Evolutionary conservation across 106 monocot species (phyloP).

Genomic region (Dioscorea alata): DNA sequence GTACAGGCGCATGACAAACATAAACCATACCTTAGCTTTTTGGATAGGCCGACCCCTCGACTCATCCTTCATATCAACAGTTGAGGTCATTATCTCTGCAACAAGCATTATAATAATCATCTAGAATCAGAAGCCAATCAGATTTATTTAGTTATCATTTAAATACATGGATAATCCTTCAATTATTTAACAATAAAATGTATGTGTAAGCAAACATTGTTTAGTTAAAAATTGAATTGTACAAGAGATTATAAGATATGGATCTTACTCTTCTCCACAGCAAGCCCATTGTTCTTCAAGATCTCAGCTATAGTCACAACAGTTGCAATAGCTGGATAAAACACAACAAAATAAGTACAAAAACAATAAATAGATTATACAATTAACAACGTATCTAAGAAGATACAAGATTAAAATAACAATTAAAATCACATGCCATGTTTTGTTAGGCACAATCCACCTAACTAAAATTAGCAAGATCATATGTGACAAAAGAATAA

Average conservation of each 20-base stretch:
- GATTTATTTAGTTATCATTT: no score
- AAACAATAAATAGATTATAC: no score
- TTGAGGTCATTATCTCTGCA: conserved; percentile 31
- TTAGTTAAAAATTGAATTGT: conserved; percentile 23
- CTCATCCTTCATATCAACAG: conserved; percentile 26
- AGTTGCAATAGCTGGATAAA: conserved; percentile 28
- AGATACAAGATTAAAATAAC: no score
- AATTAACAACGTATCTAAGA: no score
- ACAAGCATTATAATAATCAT: not conserved
- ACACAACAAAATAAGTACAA: not conserved
- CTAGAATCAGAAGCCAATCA: not conserved
- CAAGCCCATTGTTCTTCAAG: conserved; percentile 34
- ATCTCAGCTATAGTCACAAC: conserved; percentile 36
- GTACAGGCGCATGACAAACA: not conserved
- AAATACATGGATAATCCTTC: no score
- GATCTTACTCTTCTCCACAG: conserved; percentile 35
- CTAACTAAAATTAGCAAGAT: no score
- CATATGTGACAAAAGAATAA: no score
- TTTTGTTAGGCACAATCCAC: no score
- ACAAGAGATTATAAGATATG: not conserved
- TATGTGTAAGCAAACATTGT: no score
- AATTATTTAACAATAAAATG: no score
- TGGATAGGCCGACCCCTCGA: conserved; percentile 15
- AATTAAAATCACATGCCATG: no score
- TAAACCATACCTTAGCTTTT: conserved; percentile 17